Base-by-base conservation (phyloP, 805 yeast species). In the Wickerhamomyces subpelliculosus region DNA sequence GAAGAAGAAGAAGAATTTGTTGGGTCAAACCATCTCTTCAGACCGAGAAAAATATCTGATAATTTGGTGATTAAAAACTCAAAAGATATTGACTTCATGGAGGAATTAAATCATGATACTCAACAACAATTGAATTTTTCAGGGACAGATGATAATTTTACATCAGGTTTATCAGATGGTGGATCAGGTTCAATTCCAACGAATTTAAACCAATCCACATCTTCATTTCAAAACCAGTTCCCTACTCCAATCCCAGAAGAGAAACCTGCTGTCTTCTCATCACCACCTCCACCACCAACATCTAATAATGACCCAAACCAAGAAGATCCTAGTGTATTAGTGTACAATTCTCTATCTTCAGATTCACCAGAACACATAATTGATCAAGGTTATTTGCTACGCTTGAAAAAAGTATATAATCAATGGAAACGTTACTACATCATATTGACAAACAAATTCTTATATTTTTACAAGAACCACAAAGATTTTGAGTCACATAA, bases 371-470 rank as follows among this genome's bases (percentile, higher is more conserved):
- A 68, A 30, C 61, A 61, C 27, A 47, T 58, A 0, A 55, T 74
- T 13, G 67, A 64, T 26, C 52, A 62, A 38, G 79, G 80, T 0
- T 51, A 60, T 34, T 44, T 73, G 12, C 46, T 61, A 27, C 51
- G 73, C 11, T 58, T 70, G 19, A 60, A 60, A 39, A 66, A 64
- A 36, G 51, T 68, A 11, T 65, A 64, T 48, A 68, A 65, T 46
- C 75, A 72, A 44, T 73, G 79, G 78, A 64, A 61, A 36, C 52
- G 53, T 39, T 63, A 64, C 44, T 68, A 65, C 46, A 57, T 71
- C 12, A 60, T 68, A 3, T 49, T 73, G 17, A 72, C 76, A 13
- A 67, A 63, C 44, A 56, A 53, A 21, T 52, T 57, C 20, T 39
- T 74, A 24, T 51, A 61, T 36, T 62, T 73, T 41, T 70, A 65